phyloP scores from a whole-genome alignment of 2,329 filamentous ascomycete genomes.

The Aspergillus quadrilineatus region DNA sequence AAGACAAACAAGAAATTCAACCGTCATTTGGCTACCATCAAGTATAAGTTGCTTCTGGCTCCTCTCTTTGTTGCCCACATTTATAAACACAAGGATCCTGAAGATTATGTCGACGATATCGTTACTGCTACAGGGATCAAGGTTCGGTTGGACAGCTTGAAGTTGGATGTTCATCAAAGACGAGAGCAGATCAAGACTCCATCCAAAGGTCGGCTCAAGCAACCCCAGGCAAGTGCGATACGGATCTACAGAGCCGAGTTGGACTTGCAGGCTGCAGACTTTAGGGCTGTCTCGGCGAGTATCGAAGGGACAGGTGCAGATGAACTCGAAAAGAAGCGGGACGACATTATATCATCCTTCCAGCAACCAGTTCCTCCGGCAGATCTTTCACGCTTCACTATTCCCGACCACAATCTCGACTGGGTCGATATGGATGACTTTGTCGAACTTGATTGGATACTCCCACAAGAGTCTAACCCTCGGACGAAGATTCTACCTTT shows the following conservation, averaged over 20 bases:
- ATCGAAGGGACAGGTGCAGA: conserved; percentile 78
- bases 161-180: conserved; percentile 92
- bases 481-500: conserved; percentile 92
- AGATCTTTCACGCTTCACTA: conserved; percentile 83
- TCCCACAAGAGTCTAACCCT: conserved; percentile 84
- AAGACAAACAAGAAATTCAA: conserved; percentile 99
- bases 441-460: conserved; percentile 93
- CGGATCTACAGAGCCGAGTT: conserved; percentile 93
- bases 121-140: conserved; percentile 96
- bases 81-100: conserved; percentile 95
- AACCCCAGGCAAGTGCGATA: conserved; percentile 84
- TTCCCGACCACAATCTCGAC: conserved; percentile 89
- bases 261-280: conserved; percentile 86
- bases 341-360: conserved; percentile 59
- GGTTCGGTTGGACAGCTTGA: conserved; percentile 92
- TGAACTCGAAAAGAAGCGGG: conserved; percentile 62
- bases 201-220: conserved; percentile 71
- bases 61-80: conserved; percentile 94
- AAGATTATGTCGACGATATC: conserved; percentile 74
- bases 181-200: conserved; percentile 86
- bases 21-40: conserved; percentile 94
- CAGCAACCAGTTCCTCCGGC: conserved; percentile 53
- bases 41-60: conserved; percentile 90
- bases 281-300: conserved; percentile 87
- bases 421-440: conserved; percentile 99